These are phyloP conservation scores for Trichoderma asperelloides DNA, from an alignment of 495 filamentous ascomycete genomes.

Conservation along the genomic window DNA sequence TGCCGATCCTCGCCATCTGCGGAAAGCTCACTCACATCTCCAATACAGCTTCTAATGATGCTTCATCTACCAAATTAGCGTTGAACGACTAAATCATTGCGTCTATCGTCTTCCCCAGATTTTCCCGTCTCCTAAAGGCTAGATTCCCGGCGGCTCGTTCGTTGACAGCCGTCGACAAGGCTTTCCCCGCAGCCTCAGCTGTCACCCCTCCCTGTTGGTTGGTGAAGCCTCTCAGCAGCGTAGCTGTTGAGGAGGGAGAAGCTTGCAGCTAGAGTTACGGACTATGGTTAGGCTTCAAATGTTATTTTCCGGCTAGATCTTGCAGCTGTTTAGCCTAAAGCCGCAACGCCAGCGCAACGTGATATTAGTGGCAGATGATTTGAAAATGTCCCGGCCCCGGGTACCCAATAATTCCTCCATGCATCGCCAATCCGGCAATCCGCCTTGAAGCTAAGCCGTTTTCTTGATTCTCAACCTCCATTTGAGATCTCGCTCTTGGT, in stretches of 20 bases:
- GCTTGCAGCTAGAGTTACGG: background rate
- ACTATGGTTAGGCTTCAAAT: background rate
- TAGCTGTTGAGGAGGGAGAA: background rate
- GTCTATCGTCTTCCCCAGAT: background rate
- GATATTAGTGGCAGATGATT: background rate
- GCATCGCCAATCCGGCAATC: background rate
- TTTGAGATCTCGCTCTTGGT: background rate
- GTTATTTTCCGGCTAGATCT: background rate
- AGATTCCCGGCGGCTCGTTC: background rate
- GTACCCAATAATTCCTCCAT: background rate
- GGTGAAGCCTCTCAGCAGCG: background rate
- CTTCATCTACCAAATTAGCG: background rate
- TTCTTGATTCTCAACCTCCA: background rate
- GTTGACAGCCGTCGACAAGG: background rate
- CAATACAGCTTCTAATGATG: background rate
- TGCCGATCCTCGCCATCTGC: slow-evolving; percentile 1
- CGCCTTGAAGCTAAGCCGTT: background rate
- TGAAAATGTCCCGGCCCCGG: background rate
- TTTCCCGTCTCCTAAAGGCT: background rate
- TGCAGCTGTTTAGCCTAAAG: background rate
- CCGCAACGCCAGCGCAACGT: background rate
- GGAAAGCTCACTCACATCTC: background rate
- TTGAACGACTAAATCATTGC: background rate
- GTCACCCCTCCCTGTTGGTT: background rate
- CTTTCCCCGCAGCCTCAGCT: background rate